Conservation (phyloP, 2,329 filamentous ascomycete species). For the Hymenoscyphus salicellus region DNA sequence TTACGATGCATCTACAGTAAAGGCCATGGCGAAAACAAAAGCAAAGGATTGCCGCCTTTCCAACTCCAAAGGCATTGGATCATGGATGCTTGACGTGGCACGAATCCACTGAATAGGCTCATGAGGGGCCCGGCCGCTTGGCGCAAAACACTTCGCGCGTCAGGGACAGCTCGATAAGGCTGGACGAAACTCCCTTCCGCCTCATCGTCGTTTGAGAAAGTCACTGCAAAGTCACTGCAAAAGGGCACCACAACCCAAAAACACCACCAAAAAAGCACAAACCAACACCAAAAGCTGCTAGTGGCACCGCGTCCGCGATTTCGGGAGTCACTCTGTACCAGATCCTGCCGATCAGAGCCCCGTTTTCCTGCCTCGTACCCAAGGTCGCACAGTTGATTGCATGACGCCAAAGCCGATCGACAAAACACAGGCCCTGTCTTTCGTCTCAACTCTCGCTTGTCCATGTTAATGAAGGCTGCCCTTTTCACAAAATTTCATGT, state of each 20-base stretch:
- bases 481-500: too few species aligned
- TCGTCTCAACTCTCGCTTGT: slow-evolving; percentile 27
- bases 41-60: too few species aligned
- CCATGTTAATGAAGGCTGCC: background rate
- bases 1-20: too few species aligned
- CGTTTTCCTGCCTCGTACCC: background rate
- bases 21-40: too few species aligned
- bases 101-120: slow-evolving; percentile 16
- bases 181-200: slow-evolving; percentile 42
- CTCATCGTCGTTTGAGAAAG: slow-evolving; percentile 38
- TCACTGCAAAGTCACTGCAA: slow-evolving; percentile 9
- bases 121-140: slow-evolving; percentile 26
- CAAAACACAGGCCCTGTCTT: slow-evolving; percentile 22
- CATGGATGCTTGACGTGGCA: background rate
- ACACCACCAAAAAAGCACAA: background rate
- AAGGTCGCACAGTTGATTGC: slow-evolving; percentile 4
- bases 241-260: background rate
- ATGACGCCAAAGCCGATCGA: slow-evolving; percentile 21
- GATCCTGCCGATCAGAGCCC: too few species aligned
- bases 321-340: background rate
- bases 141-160: slow-evolving; percentile 22
- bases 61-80: background rate
- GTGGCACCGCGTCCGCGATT: background rate
- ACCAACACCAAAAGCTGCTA: background rate
- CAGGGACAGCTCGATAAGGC: slow-evolving; percentile 13